These are phyloP conservation scores for Rhododendron griersonianum DNA, from an alignment of 148 eudicot species.

Conservation along the genomic window DNA sequence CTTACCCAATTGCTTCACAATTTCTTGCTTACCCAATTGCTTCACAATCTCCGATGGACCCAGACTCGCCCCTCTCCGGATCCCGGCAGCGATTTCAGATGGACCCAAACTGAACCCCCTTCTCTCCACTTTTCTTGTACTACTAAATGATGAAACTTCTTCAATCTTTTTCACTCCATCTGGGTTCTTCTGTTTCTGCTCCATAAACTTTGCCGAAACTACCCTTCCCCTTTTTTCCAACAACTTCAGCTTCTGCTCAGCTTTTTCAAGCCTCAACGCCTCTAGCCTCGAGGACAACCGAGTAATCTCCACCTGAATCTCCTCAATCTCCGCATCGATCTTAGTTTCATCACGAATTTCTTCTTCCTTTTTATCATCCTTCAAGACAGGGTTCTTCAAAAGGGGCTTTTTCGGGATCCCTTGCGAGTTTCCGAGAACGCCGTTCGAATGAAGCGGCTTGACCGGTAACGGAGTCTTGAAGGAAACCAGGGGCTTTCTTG, in stretches of 20 bases:
- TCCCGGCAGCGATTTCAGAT: conserved; percentile 46
- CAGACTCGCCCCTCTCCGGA: conserved; percentile 56
- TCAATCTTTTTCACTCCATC: conserved; percentile 40
- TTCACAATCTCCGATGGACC: conserved; percentile 57
- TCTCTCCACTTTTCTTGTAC: conserved; percentile 36
- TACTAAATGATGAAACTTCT: conserved; percentile 28
- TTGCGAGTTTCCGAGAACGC: conserved; percentile 16
- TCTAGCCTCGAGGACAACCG: conserved; percentile 57
- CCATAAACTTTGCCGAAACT: conserved; percentile 67
- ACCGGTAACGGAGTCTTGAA: conserved; percentile 17
- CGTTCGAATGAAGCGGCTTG: conserved; percentile 32
- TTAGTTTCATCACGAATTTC: conserved; percentile 28
- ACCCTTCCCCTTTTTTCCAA: conserved; percentile 45
- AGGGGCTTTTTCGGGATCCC: conserved; percentile 8
- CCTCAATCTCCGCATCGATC: conserved; percentile 73
- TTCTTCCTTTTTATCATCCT: conserved; percentile 4
- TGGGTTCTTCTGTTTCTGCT: conserved; percentile 32
- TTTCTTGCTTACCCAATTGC: conserved; percentile 38
- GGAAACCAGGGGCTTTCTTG: conserved; percentile 24
- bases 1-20: conserved; percentile 30
- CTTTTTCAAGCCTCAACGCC: conserved; percentile 50
- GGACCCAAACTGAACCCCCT: conserved; percentile 85
- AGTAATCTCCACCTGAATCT: conserved; percentile 65
- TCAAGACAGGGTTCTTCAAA: conserved; percentile 12
- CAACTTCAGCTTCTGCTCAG: conserved; percentile 37